Conservation (phyloP, 1,139 yeast species). For the Citeromyces hawaiiensis region DNA sequence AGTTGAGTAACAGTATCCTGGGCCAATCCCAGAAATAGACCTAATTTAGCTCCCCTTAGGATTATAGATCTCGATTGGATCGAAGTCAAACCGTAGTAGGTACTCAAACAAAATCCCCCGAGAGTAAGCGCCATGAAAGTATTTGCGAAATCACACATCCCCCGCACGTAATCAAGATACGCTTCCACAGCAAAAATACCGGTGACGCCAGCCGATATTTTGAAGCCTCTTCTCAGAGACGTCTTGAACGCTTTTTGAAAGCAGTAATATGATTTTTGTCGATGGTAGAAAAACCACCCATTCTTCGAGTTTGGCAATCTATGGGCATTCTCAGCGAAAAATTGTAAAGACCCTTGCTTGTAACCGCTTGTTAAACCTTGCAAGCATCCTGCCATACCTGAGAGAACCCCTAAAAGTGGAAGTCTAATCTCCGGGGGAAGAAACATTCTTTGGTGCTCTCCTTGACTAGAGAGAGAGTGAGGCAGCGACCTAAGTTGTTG, state of each 20-base stretch:
- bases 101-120: conserved; percentile 40
- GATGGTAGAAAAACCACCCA: conserved; percentile 86
- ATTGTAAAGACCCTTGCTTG: conserved; percentile 40
- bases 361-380: conserved; percentile 57
- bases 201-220: conserved; percentile 32
- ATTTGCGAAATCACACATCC: conserved; percentile 44
- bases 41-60: conserved; percentile 41
- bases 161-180: conserved; percentile 38
- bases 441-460: conserved; percentile 20
- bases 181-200: conserved; percentile 53
- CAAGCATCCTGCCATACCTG: conserved; percentile 43
- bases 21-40: conserved; percentile 43
- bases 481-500: conserved; percentile 3
- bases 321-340: conserved; percentile 73
- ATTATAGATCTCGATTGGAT: conserved; percentile 35
- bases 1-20: conserved; percentile 49
- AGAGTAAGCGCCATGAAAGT: conserved; percentile 43
- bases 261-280: conserved; percentile 70
- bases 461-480: conserved; percentile 4
- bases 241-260: conserved; percentile 35
- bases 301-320: conserved; percentile 67
- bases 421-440: conserved; percentile 25
- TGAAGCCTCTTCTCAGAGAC: conserved; percentile 30
- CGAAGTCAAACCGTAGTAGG: conserved; percentile 26
- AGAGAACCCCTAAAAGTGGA: conserved; percentile 20